Base-by-base conservation (phyloP, 495 filamentous ascomycete genomes). In the Filosporella fistucella region DNA sequence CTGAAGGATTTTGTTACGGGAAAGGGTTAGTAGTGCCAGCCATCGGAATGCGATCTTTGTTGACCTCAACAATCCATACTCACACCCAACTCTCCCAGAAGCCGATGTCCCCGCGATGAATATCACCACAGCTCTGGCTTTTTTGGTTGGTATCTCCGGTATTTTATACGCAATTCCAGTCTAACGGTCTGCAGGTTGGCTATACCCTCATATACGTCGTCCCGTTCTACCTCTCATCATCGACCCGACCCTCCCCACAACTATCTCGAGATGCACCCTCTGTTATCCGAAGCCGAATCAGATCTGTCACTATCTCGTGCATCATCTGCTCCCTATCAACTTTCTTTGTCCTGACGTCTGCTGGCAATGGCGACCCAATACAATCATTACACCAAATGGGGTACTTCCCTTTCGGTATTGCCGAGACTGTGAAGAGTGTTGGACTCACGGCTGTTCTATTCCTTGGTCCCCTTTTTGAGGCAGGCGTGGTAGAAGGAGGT, bases 141-240 rank as follows among this genome's bases (percentile, higher is more conserved):
- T 57, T 7, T 28, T 57, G 42, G 56, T 59, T 39, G 24, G 51
- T 17, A 16, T 32, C 24, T 16, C 24, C 9, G 8, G 28, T 8
- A 8, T 8, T 30, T n/a, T n/a, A 8, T 4, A 13, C 32, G 32
- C 4, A 35, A 35, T 13, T 35, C n/a, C 4, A 4, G 12, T 29
- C 18, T 30, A 11, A 30, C 20, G 30, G 6, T 6, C 29, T 30
- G 8, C 17, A 91, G 79, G 63, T 90, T 44, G 62, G 82, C 46
- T 88, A 91, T 63, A 95, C 90, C 4, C 59, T 88, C 48, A 63
- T 85, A 69, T 98, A 96, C 70, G 88, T 97, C 65, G 67, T 87
- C 25, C 90, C 93, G 25, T 88, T 98, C 73, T 97, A 97, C 68
- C 68, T 91, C 52, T 93, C 82, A 18, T 56, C 78, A 5, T 71